These are phyloP conservation scores for Diaporthe ampelina DNA, from an alignment of 2,329 filamentous ascomycete species.

Conservation along the genomic window DNA sequence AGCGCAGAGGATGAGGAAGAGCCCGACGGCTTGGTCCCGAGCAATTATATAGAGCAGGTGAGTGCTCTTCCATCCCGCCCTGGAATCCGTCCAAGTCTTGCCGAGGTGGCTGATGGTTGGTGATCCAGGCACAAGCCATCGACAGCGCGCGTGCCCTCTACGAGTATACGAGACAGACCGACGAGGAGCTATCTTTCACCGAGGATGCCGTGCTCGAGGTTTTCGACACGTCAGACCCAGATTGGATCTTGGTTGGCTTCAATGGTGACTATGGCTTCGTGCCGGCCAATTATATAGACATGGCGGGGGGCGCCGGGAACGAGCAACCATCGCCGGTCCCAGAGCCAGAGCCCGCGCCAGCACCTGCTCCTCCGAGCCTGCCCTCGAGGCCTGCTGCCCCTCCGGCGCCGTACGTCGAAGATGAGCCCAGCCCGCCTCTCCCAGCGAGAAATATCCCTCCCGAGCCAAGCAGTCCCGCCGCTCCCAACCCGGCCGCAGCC, in stretches of 20 bases:
- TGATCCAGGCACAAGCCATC: conserved; percentile 67
- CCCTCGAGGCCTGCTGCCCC: conserved; percentile 57
- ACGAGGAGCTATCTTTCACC: conserved; percentile 95
- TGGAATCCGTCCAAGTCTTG: neutral
- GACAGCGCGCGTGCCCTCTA: conserved; percentile 90
- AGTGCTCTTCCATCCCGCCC: conserved; percentile 50
- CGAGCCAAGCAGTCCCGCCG: conserved; percentile 51
- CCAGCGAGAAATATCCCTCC: conserved; percentile 52
- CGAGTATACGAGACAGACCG: conserved; percentile 96
- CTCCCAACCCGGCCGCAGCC: conserved; percentile 64
- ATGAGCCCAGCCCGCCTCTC: conserved; percentile 55
- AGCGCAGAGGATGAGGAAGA: conserved; percentile 88
- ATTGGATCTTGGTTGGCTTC: conserved; percentile 94
- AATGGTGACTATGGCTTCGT: conserved; percentile 93
- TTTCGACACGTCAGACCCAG: conserved; percentile 91
- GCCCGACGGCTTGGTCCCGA: conserved; percentile 89
- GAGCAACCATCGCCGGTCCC: conserved; percentile 52
- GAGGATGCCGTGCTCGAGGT: conserved; percentile 88
- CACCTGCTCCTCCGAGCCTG: conserved; percentile 50
- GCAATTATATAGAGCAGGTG: conserved; percentile 96
- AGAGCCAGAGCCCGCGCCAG: conserved; percentile 48
- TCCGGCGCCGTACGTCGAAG: conserved; percentile 49
- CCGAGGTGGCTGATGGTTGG: conserved; percentile 9
- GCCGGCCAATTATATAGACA: conserved; percentile 94
- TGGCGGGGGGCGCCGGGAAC: conserved; percentile 60